Evolutionary conservation across 2,329 filamentous ascomycete species (phyloP).

Genomic region (Diaporthe sp.): DNA sequence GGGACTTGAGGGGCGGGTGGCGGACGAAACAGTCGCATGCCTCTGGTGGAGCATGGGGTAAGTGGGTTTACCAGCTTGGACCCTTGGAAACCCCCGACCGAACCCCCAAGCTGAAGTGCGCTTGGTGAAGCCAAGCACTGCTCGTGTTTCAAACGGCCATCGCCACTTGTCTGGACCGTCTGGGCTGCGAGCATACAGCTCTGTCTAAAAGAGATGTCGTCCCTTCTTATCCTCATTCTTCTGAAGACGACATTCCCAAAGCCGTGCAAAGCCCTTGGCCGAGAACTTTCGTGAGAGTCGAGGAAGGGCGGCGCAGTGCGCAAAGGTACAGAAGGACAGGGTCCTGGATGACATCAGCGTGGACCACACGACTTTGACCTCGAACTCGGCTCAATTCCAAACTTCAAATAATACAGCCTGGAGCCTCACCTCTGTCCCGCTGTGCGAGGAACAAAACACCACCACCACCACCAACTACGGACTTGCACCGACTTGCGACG

Average conservation of each 20-base stretch:
- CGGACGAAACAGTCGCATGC: conserved; percentile 2
- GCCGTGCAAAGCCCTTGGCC: neutral
- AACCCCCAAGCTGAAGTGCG: conserved; percentile 13
- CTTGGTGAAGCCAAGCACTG: conserved; percentile 10
- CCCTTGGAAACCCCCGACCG: neutral
- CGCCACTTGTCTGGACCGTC: conserved; percentile 26
- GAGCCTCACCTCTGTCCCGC: conserved; percentile 11
- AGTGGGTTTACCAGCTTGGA: neutral
- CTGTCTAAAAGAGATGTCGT: neutral
- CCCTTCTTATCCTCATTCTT: neutral
- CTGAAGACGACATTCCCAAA: neutral
- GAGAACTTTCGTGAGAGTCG: conserved; percentile 13
- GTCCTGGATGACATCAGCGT: conserved; percentile 18
- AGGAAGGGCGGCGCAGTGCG: conserved; percentile 24
- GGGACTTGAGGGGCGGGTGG: neutral
- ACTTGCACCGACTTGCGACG: neutral
- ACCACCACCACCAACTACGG: neutral
- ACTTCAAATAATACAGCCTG: neutral
- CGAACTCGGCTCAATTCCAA: neutral
- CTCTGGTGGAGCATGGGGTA: conserved; percentile 9
- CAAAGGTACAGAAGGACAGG: conserved; percentile 9
- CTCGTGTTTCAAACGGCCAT: conserved; percentile 19
- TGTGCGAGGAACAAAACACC: neutral
- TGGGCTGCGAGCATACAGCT: neutral
- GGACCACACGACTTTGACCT: neutral